Evolutionary conservation across 257 asterid genomes (phyloP), one percentile per base, ranked within the genome.

Genomic region (Nyctanthes arbortristis): DNA sequence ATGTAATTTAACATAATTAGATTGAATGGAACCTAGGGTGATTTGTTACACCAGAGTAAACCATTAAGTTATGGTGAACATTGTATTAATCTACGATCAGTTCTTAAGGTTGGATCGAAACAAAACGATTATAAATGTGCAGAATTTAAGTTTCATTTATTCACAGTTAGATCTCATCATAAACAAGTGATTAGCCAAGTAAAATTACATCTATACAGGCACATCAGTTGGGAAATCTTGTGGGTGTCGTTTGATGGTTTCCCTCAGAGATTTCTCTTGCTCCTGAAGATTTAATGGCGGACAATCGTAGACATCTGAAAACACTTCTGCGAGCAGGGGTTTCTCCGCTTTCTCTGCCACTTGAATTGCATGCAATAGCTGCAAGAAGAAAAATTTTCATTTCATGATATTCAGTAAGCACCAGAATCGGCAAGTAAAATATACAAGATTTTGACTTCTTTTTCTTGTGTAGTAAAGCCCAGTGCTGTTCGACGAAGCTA

Each of bases 171-270:
- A 45, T 45, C 24, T 52, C 59, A 20, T 52, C 16, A 2, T 14
- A 39, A 39, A 1, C 1, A 10, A 10, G 16, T n/a, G n/a, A n/a
- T n/a, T n/a, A n/a, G n/a, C 3, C 10, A 9, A 39, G 12, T 3
- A 39, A 13, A 49, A 20, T 49, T n/a, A n/a, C 14, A 52, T 37
- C 78, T 86, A 82, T 34, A 88, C 1, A 35, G 98, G 96, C 37
- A 93, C 96, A 83, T 93, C 94, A 52, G 82, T 30, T 12, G 96
- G 96, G 77, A 81, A 93, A 59, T 87, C 99, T 66, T 86, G 86
- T 34, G 80, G 82, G 64, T 81, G 87, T 69, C 67, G 85, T 77
- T 69, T 74, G 4, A 93, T 71, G 27, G 83, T 72, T 76, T 91
- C 90, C 67, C 93, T 83, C 2, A 89, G 84, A 29, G 76, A 79